phyloP scores from a whole-genome alignment of 2,329 filamentous ascomycete species.

The Rutstroemia sp. region DNA sequence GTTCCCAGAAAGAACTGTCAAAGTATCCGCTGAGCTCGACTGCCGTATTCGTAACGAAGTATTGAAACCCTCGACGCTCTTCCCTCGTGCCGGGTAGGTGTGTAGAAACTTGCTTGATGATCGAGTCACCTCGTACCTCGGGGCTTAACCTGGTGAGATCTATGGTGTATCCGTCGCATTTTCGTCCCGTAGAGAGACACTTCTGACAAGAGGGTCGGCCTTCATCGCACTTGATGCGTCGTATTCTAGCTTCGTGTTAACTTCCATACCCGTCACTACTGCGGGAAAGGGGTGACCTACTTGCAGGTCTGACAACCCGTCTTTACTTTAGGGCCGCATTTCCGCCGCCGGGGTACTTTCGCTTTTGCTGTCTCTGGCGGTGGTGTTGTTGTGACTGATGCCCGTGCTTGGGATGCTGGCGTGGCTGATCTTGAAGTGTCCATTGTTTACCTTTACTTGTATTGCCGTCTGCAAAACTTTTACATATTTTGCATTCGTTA shows the following conservation, averaged over 20 bases:
- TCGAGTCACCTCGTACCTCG: background rate
- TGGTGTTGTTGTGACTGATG: too few relatives aligned
- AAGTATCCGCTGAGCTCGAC: constrained; percentile 24
- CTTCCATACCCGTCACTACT: background rate
- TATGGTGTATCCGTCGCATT: constrained; percentile 11
- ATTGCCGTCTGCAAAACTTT: too few relatives aligned
- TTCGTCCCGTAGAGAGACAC: constrained; percentile 9
- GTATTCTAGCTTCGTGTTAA: constrained; percentile 2
- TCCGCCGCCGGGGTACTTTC: background rate
- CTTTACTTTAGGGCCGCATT: constrained; percentile 4
- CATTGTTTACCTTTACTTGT: too few relatives aligned
- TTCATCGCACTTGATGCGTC: constrained; percentile 15
- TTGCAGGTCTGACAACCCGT: constrained; percentile 11
- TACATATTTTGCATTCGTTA: too few relatives aligned
- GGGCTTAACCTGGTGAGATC: background rate
- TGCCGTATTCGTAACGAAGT: constrained; percentile 22
- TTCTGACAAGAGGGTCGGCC: constrained; percentile 7
- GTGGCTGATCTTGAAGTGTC: too few relatives aligned
- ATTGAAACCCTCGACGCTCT: constrained; percentile 24
- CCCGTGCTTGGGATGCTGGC: too few relatives aligned
- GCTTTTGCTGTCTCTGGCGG: background rate
- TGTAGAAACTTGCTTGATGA: constrained; percentile 16
- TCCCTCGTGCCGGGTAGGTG: constrained; percentile 18
- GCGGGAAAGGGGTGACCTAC: background rate
- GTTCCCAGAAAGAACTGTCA: constrained; percentile 22